These are phyloP conservation scores for Aspergillus steynii DNA, from an alignment of 495 filamentous ascomycete genomes.

Conservation along the genomic window DNA sequence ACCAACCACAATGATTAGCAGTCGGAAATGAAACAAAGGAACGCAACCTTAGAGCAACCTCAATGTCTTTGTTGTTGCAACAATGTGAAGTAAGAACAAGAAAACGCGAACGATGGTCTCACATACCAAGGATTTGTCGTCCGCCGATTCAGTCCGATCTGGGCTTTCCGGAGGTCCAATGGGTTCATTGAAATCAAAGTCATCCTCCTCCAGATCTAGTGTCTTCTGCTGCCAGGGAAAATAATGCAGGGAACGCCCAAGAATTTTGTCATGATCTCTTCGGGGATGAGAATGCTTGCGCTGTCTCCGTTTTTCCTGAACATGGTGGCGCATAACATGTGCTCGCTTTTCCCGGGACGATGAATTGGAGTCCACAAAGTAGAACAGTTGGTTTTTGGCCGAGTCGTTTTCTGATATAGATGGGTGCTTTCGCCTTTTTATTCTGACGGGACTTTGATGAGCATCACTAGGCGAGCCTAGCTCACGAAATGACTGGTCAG, in stretches of 20 bases:
- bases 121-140: slow-evolving; percentile 6
- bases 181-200: slow-evolving; percentile 3
- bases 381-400: slow-evolving; percentile 39
- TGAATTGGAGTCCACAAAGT: slow-evolving; percentile 47
- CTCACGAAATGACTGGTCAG: slow-evolving; percentile 2
- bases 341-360: slow-evolving; percentile 48
- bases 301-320: slow-evolving; percentile 45
- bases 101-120: neutral
- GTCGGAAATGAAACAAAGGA: neutral
- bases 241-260: slow-evolving; percentile 21
- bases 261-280: slow-evolving; percentile 18
- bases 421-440: slow-evolving; percentile 29
- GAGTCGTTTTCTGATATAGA: slow-evolving; percentile 21
- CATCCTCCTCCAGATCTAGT: slow-evolving; percentile 9
- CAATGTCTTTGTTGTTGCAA: neutral
- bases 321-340: slow-evolving; percentile 53
- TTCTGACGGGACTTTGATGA: slow-evolving; percentile 18
- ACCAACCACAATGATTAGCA: neutral
- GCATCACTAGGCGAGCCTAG: slow-evolving; percentile 24
- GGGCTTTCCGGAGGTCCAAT: neutral
- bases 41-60: neutral
- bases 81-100: neutral
- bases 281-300: slow-evolving; percentile 24
- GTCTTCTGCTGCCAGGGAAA: slow-evolving; percentile 28
- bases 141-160: neutral